Base-by-base conservation (phyloP, 306 rosid genomes). In the Spatholobus suberectus region DNA sequence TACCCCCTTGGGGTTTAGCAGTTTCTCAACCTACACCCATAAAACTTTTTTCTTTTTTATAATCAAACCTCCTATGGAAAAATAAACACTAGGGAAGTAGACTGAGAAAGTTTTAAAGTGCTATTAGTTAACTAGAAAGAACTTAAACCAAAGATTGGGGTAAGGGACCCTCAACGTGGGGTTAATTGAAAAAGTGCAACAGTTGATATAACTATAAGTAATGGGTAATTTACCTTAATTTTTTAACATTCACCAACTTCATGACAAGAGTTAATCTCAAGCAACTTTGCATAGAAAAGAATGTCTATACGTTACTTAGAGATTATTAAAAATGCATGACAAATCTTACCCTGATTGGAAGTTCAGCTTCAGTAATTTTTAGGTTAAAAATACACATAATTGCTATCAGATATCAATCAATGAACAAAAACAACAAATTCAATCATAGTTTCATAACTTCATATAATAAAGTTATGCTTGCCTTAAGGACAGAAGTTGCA, bases 401-500 rank as follows among this genome's bases (percentile, higher is more conserved):
- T 57, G 43, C 46, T 15, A 20, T 44, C 51, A 71, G 75, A 59
- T 24, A 51, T 58, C 51, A 70, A 12, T 54, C 41, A 58, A 65
- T 17, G 40, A 74, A 70, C 46, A 8, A 55, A 72, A 77, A 35
- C n/a, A 55, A 12, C 8, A 54, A 82, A 82, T 52, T 24, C 70
- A 70, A 69, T 70, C 62, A 34, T 51, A 27, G 77, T 62, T 69
- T 51, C 54, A 37, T 32, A 81, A 63, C 24, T 46, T 73, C 72
- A 74, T 78, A 49, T 47, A 46, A 73, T 18, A 41, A 29, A 40
- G 70, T 24, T 61, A 63, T 32, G 74, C 97, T 93, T 87, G 84
- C 99, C 98, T 92, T 96, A 8, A 96, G 97, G 62, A 96, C 99
- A 71, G 98, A 91, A 73, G 98, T 94, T 75, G 94, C 97, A 97